Evolutionary conservation across 2,329 filamentous ascomycete genomes (phyloP).

Genomic region (Tolypocladium amazonense): DNA sequence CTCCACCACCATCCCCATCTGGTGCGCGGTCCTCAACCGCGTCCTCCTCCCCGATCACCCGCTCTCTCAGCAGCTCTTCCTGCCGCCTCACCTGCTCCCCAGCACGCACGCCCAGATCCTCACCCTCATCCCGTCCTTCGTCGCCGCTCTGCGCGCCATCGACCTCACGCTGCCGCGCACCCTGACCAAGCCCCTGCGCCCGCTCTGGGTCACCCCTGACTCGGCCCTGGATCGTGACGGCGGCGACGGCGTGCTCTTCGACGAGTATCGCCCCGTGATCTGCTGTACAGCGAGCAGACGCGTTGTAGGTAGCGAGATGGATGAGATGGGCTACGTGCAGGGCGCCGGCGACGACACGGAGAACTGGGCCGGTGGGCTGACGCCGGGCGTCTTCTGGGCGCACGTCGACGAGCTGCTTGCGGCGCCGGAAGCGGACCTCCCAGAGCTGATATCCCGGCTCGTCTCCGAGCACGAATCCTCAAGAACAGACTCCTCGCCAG

Average conservation of each 20-base stretch:
- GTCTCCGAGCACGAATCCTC: constrained; percentile 18
- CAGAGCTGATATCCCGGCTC: constrained; percentile 35
- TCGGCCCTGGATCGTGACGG: constrained; percentile 28
- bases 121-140: constrained; percentile 44
- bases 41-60: constrained; percentile 56
- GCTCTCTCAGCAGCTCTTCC: constrained; percentile 45
- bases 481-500: not conserved
- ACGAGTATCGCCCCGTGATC: constrained; percentile 60
- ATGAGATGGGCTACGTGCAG: constrained; percentile 69
- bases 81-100: constrained; percentile 63
- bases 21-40: constrained; percentile 79
- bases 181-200: constrained; percentile 61
- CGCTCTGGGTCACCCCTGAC: constrained; percentile 71
- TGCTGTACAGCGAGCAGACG: constrained; percentile 77
- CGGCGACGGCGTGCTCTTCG: constrained; percentile 26
- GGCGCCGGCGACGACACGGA: constrained; percentile 93
- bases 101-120: constrained; percentile 69
- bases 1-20: constrained; percentile 87
- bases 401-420: constrained; percentile 50
- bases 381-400: constrained; percentile 69
- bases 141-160: constrained; percentile 41
- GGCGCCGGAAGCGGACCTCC: constrained; percentile 54
- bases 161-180: constrained; percentile 43
- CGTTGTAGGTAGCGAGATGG: constrained; percentile 56
- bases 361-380: constrained; percentile 79